phyloP scores from a whole-genome alignment of 129 eudicot genomes.

The Logfia minima region DNA sequence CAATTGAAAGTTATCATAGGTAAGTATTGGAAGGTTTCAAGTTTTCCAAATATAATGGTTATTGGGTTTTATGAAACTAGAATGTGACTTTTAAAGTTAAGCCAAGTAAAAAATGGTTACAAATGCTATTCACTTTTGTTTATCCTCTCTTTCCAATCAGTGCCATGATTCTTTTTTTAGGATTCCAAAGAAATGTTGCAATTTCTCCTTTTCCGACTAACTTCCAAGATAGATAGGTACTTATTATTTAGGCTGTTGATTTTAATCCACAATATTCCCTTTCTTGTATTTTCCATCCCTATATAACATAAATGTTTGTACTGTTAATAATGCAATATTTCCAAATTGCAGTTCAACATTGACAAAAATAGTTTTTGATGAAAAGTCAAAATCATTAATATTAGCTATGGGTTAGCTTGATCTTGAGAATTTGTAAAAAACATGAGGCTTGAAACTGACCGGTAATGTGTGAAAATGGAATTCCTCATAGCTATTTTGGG shows the following conservation, averaged over 20 bases:
- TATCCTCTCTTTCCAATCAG: background rate
- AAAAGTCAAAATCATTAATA: background rate
- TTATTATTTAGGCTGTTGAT: no score
- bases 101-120: background rate
- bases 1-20: slow-evolving; percentile 1
- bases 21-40: background rate
- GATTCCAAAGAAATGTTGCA: no score
- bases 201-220: no score
- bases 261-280: no score
- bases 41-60: background rate
- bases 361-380: background rate
- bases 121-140: no score
- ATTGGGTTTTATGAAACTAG: background rate
- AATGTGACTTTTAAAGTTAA: background rate
- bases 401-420: background rate
- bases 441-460: no score
- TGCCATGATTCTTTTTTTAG: background rate
- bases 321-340: background rate
- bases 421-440: background rate
- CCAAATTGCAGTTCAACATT: background rate
- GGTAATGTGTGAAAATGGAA: no score
- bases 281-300: no score
- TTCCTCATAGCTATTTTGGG: background rate
- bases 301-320: background rate
- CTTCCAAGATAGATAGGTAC: no score